Evolutionary conservation across 2,329 filamentous ascomycete species (phyloP), one percentile per base, ranked within the genome.

Genomic region (Alternaria solani): DNA sequence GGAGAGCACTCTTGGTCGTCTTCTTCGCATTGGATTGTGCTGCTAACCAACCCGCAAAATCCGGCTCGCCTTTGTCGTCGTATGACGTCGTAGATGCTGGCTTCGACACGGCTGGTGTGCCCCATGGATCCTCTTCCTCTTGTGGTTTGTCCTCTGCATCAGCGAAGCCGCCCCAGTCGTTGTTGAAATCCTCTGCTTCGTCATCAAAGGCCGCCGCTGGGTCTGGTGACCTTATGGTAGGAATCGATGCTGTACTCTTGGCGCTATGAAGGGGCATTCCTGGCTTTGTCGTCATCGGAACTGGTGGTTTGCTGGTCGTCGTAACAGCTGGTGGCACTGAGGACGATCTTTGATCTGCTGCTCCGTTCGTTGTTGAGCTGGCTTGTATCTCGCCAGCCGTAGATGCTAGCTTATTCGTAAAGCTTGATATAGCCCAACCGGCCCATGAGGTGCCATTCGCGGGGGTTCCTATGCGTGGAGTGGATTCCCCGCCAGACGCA

Each of bases 381-480:
- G 88, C 81, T 73, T 94, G 85, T 64, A 99, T 99, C 58, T 97
- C 91, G 18, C 95, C 95, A 8, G 91, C 91, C 0, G 93, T 93
- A 0, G 91, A 81, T 2, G 92, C 89, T 12, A 98, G 78, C 72
- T 97, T 97, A 79, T 98, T 98, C 2, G 95, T 98, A 75, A 99
- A 99, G 1, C 93, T 97, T 0, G 95, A 98, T 55, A 99, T 97
- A 1, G 95, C 95, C 95, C 95, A 99, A 12, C 95, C 95, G 1
- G 95, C 88, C 95, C 95, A 98, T 3, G 89, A 88, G 55, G 65
- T 77, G 41, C 89, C 85, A 39, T 85, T 87, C 61, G 93, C 91
- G 1, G 93, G 89, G 1, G 91, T 95, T 63, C 90, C 89, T 84
- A 96, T 95, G 34, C 92, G 87, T 1, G 92, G 90, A 1, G 86